phyloP scores from a whole-genome alignment of 805 yeast genomes.

The Yarrowia sp. region DNA sequence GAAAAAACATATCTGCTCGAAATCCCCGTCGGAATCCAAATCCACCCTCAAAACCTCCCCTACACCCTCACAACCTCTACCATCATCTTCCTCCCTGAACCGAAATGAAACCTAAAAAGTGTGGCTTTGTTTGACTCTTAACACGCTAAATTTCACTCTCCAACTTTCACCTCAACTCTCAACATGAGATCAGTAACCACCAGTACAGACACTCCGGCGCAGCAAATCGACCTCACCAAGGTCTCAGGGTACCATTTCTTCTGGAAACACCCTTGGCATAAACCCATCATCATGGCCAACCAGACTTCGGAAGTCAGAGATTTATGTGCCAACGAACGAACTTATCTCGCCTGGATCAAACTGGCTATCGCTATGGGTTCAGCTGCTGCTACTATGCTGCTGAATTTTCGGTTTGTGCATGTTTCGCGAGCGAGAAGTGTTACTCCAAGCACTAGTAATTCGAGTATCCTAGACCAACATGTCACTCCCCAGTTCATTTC shows the following conservation, averaged over 20 bases:
- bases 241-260: not conserved
- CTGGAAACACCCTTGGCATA: slow-evolving; percentile 12
- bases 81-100: not conserved
- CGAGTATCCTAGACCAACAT: not conserved
- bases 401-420: slow-evolving; percentile 16
- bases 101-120: not conserved
- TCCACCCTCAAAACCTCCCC: too few relatives aligned
- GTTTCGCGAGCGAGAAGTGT: not conserved
- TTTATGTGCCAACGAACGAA: slow-evolving; percentile 23
- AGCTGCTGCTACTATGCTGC: slow-evolving; percentile 3
- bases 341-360: slow-evolving; percentile 20
- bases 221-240: not conserved
- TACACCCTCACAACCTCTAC: not conserved
- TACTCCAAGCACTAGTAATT: not conserved
- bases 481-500: not conserved
- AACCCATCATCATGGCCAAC: slow-evolving; percentile 23
- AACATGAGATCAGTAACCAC: not conserved
- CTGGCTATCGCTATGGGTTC: slow-evolving; percentile 2
- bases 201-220: slow-evolving; percentile 1
- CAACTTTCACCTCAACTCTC: not conserved
- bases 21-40: too few relatives aligned
- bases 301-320: slow-evolving; percentile 24
- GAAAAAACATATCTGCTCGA: too few relatives aligned
- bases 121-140: slow-evolving; percentile 1
- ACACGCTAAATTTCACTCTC: not conserved